Base-by-base conservation (phyloP, 2,329 filamentous ascomycete genomes). In the Ciborinia camelliae region DNA sequence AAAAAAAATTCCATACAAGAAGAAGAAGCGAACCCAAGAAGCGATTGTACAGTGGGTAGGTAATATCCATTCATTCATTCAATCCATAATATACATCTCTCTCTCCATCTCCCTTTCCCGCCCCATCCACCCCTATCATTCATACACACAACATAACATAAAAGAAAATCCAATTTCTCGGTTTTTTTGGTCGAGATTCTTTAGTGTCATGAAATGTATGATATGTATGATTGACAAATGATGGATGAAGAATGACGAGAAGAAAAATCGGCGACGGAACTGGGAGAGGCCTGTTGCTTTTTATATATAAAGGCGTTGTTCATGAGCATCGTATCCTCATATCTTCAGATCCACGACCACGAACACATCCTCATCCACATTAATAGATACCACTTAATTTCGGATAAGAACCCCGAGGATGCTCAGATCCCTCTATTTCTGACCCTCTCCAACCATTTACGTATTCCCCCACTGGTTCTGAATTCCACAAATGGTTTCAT, bases 321-420 rank as follows among this genome's bases (percentile, higher is more conserved):
- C 55, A 59, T 47, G 54, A 35, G 39, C n/a, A 47, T 58, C 28
- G 41, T 58, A 59, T 57, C 7, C 39, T 53, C 35, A 41, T 30
- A 58, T 45, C 20, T 45, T 14, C 26, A 14, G 26, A n/a, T 32
- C n/a, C 30, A 6, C 15, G 12, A 26, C 50, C n/a, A 6, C 15
- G 12, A 26, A 30, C n/a, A 23, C 32, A 53, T 53, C 10, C 30
- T 23, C 26, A 53, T 23, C 20, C 9, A 23, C n/a, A 23, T 7
- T n/a, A n/a, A n/a, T n/a, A n/a, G n/a, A n/a, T n/a, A n/a, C n/a
- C n/a, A 6, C 18, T 7, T 47, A 9, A 35, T 53, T 53, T 4
- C 12, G 15, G n/a, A 14, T 37, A 15, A 35, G 55, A 47, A 18
- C 4, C 28, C 41, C n/a, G 9, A n/a, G 55, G 8, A 47, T 26